phyloP scores from a whole-genome alignment of 192 early-diverging fungal genomes.

The Coemansia sp. region DNA sequence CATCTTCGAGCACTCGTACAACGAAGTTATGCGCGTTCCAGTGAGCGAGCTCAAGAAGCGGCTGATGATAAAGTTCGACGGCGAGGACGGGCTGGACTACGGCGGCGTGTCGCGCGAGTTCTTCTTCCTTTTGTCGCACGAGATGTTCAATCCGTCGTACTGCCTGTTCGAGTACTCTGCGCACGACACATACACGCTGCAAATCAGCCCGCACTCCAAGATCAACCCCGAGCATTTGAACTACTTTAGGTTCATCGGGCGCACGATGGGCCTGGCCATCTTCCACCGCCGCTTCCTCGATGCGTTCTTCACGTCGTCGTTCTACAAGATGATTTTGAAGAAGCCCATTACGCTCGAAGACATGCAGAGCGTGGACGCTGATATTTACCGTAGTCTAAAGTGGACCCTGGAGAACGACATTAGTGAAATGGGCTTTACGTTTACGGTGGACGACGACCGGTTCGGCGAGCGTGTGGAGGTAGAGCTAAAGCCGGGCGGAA shows the following conservation, averaged over 20 bases:
- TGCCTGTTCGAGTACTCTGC: conserved; percentile 97
- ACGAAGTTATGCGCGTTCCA: conserved; percentile 91
- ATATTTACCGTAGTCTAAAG: conserved; percentile 83
- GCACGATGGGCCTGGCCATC: conserved; percentile 91
- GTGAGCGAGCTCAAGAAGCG: conserved; percentile 92
- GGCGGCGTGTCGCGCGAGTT: conserved; percentile 97
- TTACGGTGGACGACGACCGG: conserved; percentile 90
- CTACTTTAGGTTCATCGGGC: conserved; percentile 98
- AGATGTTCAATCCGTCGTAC: conserved; percentile 98
- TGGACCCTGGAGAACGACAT: conserved; percentile 96
- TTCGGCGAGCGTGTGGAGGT: conserved; percentile 88
- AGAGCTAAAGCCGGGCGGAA: conserved; percentile 85
- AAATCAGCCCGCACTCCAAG: conserved; percentile 93
- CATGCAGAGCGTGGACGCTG: conserved; percentile 94
- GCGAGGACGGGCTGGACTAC: conserved; percentile 98
- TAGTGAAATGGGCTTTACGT: conserved; percentile 79
- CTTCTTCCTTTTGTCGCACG: conserved; percentile 96
- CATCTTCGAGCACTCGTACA: conserved; percentile 96
- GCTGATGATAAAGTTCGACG: conserved; percentile 98
- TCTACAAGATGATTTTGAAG: conserved; percentile 94
- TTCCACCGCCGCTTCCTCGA: conserved; percentile 98
- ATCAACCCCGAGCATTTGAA: conserved; percentile 97
- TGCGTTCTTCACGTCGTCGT: conserved; percentile 91
- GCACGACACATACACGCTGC: conserved; percentile 96
- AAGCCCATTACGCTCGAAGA: conserved; percentile 86